Evolutionary conservation across 768 basidiomycete genomes (phyloP).

Genomic region (Auriscalpium vulgare): DNA sequence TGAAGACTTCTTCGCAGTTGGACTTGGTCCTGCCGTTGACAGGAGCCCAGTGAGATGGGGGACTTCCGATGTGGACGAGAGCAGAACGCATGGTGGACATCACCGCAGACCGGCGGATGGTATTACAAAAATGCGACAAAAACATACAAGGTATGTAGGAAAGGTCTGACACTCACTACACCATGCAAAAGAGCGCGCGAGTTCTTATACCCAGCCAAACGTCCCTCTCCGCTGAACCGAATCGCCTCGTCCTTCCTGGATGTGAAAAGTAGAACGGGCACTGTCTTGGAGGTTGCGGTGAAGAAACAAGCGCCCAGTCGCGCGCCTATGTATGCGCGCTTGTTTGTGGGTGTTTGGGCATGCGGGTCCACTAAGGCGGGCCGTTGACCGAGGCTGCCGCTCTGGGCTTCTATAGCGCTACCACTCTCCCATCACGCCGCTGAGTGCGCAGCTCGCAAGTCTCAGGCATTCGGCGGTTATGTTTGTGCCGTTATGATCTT

Average conservation of each 20-base stretch:
- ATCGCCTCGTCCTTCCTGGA: slow-evolving; percentile 54
- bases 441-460: no score
- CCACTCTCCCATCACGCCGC: no score
- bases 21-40: no score
- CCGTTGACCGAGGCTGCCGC: no score
- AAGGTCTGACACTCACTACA: slow-evolving; percentile 53
- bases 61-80: no score
- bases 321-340: not conserved
- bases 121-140: not conserved
- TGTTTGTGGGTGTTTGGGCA: slow-evolving; percentile 8
- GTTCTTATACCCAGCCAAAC: slow-evolving; percentile 53
- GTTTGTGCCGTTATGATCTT: not conserved
- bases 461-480: not conserved
- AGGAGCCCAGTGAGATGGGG: no score
- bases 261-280: slow-evolving; percentile 44
- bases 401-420: no score
- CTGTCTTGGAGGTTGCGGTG: slow-evolving; percentile 66
- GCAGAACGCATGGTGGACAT: no score
- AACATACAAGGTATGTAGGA: slow-evolving; percentile 38
- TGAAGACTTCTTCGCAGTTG: no score
- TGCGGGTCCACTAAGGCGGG: no score
- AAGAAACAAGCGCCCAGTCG: not conserved
- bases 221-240: slow-evolving; percentile 56
- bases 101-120: no score
- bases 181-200: slow-evolving; percentile 38